phyloP scores from a whole-genome alignment of 1,139 yeast genomes.

The Yamadazyma diospyri region DNA sequence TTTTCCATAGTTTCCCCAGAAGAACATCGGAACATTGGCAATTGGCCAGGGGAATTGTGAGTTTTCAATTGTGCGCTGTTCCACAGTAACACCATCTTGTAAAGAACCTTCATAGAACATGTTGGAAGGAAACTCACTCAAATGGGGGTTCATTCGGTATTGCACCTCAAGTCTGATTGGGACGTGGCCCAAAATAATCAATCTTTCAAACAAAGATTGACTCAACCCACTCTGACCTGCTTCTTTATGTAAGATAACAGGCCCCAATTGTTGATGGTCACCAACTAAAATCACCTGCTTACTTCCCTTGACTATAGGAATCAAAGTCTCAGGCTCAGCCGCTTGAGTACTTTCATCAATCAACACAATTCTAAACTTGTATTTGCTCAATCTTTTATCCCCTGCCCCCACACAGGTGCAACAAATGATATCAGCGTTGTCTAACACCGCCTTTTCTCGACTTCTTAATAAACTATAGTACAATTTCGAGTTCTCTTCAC shows the following conservation, averaged over 20 bases:
- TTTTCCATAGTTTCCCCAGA: constrained; percentile 87
- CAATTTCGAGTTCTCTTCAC: constrained; percentile 46
- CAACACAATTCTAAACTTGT: constrained; percentile 70
- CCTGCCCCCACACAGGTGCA: constrained; percentile 94
- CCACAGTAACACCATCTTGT: constrained; percentile 85
- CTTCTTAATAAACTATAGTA: constrained; percentile 20
- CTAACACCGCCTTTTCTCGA: constrained; percentile 49
- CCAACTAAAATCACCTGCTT: constrained; percentile 89
- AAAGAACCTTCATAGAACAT: constrained; percentile 91
- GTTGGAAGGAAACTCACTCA: constrained; percentile 85
- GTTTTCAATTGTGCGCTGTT: constrained; percentile 56
- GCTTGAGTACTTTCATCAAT: constrained; percentile 96
- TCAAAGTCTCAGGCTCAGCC: constrained; percentile 85
- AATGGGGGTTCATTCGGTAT: constrained; percentile 90
- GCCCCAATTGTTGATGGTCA: constrained; percentile 94
- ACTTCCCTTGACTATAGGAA: constrained; percentile 86
- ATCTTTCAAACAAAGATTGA: constrained; percentile 82
- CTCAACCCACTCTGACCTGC: constrained; percentile 85
- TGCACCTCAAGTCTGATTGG: constrained; percentile 89
- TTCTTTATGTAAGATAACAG: constrained; percentile 73
- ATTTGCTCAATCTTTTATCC: constrained; percentile 53
- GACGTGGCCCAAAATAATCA: constrained; percentile 78
- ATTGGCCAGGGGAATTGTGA: constrained; percentile 89
- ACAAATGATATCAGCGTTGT: constrained; percentile 76
- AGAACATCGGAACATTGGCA: constrained; percentile 82